A percentile compares a stretch with the other conserved stretches of the same genome.
Conservation (phyloP, 768 basidiomycete species). For the Psilocybe cubensis region DNA sequence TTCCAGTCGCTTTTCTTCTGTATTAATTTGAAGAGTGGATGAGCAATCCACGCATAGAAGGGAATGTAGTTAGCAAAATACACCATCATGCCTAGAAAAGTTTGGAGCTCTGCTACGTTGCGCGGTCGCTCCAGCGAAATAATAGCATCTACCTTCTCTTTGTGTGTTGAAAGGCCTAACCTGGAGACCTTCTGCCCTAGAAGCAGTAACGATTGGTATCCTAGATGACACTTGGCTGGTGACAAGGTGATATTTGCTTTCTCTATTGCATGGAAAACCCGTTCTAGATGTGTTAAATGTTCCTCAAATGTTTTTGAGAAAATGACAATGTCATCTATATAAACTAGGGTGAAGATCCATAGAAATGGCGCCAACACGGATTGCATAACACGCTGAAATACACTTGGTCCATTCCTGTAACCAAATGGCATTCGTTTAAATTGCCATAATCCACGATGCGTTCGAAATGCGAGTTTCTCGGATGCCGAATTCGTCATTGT, state of each 20-base stretch:
- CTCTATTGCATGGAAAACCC: slow-evolving; percentile 28
- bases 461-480: slow-evolving; percentile 29
- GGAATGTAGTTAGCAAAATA: slow-evolving; percentile 5
- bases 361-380: slow-evolving; percentile 34
- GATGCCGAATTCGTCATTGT: not conserved
- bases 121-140: slow-evolving; percentile 25
- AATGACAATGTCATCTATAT: slow-evolving; percentile 46
- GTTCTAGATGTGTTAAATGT: slow-evolving; percentile 32
- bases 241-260: slow-evolving; percentile 33
- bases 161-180: slow-evolving; percentile 37
- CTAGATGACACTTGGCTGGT: slow-evolving; percentile 34
- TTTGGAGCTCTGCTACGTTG: slow-evolving; percentile 26
- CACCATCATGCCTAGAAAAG: slow-evolving; percentile 13
- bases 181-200: slow-evolving; percentile 21
- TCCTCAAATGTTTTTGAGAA: slow-evolving; percentile 31
- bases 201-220: slow-evolving; percentile 29
- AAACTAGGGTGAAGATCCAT: slow-evolving; percentile 43
- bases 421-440: slow-evolving; percentile 46
- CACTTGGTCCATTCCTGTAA: slow-evolving; percentile 35
- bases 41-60: not conserved
- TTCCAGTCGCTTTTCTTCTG: not conserved
- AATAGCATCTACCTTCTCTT: slow-evolving; percentile 37
- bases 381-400: slow-evolving; percentile 48
- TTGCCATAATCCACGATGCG: slow-evolving; percentile 40
- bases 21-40: not conserved